phyloP scores from a whole-genome alignment of 768 basidiomycete genomes.

The Pleurotus citrinopileatus region DNA sequence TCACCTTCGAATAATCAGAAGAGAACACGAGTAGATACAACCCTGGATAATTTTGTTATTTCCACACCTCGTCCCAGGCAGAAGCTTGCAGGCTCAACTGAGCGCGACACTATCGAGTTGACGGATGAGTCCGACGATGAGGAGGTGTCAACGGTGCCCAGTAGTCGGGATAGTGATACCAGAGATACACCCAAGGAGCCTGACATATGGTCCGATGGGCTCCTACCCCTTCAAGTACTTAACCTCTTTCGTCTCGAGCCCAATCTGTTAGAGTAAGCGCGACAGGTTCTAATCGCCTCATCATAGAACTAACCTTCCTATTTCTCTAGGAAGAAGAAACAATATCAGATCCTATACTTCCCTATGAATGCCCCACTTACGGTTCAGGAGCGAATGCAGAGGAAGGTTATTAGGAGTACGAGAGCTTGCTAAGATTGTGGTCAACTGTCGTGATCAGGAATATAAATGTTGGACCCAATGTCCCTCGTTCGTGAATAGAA shows the following conservation, averaged over 20 bases:
- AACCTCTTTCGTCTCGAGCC: conserved; percentile 48
- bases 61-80: neutral
- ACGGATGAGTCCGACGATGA: conserved; percentile 28
- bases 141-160: conserved; percentile 20
- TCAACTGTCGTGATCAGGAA: no score
- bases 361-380: conserved; percentile 65
- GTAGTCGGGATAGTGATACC: conserved; percentile 13
- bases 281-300: neutral
- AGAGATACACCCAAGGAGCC: conserved; percentile 11
- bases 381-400: conserved; percentile 42
- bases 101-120: neutral
- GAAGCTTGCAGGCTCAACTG: neutral
- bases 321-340: conserved; percentile 41
- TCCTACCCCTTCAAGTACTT: conserved; percentile 33
- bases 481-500: no score
- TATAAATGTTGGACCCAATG: no score
- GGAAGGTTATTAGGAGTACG: conserved; percentile 54
- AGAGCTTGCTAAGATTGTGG: conserved; percentile 18
- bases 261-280: conserved; percentile 31
- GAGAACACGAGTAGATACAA: neutral
- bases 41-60: neutral
- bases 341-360: conserved; percentile 85
- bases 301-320: neutral
- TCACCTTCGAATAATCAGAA: neutral
- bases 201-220: conserved; percentile 8